Conservation (phyloP, 805 yeast species). For the Candida endomychidarum region DNA sequence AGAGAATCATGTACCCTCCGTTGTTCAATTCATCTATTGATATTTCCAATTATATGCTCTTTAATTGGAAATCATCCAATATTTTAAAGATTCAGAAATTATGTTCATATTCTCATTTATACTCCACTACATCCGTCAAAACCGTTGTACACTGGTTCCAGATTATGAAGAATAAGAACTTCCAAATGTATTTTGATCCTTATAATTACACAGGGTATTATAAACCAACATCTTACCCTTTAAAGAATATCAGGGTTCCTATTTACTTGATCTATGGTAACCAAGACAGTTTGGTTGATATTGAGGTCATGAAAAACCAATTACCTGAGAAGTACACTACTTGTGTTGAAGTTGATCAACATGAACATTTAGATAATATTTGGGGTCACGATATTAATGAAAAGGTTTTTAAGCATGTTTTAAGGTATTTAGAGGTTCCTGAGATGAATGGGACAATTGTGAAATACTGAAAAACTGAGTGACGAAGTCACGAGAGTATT, state of each 20-base stretch:
- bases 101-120: slow-evolving; percentile 81
- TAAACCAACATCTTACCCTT: slow-evolving; percentile 38
- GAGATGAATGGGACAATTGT: not conserved
- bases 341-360: slow-evolving; percentile 58
- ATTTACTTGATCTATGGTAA: slow-evolving; percentile 79
- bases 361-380: slow-evolving; percentile 86
- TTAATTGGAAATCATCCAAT: slow-evolving; percentile 77
- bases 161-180: slow-evolving; percentile 70
- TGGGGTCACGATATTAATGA: slow-evolving; percentile 73
- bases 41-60: slow-evolving; percentile 60
- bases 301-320: slow-evolving; percentile 66
- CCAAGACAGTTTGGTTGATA: slow-evolving; percentile 81
- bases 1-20: slow-evolving; percentile 71
- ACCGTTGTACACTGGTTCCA: slow-evolving; percentile 96
- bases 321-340: slow-evolving; percentile 55
- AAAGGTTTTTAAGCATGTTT: slow-evolving; percentile 35
- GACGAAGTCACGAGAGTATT: too few relatives aligned
- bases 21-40: slow-evolving; percentile 74
- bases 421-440: slow-evolving; percentile 10
- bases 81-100: slow-evolving; percentile 73
- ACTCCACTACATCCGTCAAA: slow-evolving; percentile 89
- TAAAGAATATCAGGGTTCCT: slow-evolving; percentile 52
- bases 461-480: too few relatives aligned
- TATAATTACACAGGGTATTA: slow-evolving; percentile 24
- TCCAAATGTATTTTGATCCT: slow-evolving; percentile 85